Conservation (phyloP, 192 early-diverging fungal genomes). For the Rhizophagus sp. region DNA sequence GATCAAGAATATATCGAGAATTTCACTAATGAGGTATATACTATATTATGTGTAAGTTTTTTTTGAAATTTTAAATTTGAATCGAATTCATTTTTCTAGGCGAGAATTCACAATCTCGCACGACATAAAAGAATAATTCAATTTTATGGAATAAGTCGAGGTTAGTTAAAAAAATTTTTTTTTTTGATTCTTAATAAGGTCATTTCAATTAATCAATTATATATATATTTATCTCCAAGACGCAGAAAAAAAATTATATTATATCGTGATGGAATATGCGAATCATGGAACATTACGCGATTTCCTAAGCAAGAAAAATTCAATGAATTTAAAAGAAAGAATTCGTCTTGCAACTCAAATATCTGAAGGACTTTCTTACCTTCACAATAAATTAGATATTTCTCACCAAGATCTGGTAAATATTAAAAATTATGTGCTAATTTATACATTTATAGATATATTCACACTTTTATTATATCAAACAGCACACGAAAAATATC, state of each 20-base stretch:
- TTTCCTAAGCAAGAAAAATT: background rate
- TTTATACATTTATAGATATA: background rate
- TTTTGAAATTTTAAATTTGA: background rate
- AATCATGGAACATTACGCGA: background rate
- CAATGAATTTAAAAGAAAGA: background rate
- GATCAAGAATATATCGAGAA: background rate
- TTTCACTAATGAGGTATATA: background rate
- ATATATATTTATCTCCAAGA: background rate
- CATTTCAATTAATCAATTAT: background rate
- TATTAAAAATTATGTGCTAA: background rate
- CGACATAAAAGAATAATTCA: background rate
- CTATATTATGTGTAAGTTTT: background rate
- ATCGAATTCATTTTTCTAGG: background rate
- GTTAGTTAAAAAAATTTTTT: background rate
- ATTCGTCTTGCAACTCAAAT: background rate
- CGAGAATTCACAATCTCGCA: background rate
- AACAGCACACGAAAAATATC: background rate
- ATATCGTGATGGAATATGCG: background rate
- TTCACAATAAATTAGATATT: background rate
- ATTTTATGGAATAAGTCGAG: background rate
- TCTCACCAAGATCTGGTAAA: background rate
- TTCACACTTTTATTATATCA: background rate
- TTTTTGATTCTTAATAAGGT: background rate
- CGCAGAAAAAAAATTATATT: background rate
- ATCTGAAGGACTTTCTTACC: background rate